phyloP scores from a whole-genome alignment of 2,329 filamentous ascomycete species.

The Apiospora phragmitis region DNA sequence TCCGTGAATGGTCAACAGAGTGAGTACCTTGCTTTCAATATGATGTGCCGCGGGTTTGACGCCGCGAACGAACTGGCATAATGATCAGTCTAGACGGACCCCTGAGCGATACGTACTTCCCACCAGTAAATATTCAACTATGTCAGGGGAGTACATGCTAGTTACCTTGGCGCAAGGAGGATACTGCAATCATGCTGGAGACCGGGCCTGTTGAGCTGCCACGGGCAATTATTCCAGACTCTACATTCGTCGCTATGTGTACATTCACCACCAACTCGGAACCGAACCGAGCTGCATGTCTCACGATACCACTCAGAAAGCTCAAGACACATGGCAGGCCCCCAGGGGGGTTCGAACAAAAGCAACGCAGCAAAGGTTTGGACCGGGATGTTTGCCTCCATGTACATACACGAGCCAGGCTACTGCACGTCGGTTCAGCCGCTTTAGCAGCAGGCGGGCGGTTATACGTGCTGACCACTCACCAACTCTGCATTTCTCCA shows the following conservation, averaged over 20 bases:
- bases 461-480: background rate
- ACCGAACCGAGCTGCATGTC: background rate
- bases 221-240: background rate
- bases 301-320: background rate
- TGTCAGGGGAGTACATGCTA: background rate
- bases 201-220: background rate
- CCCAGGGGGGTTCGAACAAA: background rate
- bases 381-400: background rate
- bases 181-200: background rate
- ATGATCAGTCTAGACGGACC: background rate
- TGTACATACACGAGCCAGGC: background rate
- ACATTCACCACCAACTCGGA: background rate
- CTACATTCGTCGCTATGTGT: background rate
- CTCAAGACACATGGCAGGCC: background rate
- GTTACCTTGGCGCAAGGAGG: background rate
- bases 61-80: no score
- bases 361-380: background rate
- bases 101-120: background rate
- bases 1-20: background rate
- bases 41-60: background rate
- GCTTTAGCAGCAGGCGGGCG: background rate
- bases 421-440: conserved; percentile 3
- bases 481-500: background rate
- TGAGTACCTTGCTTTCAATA: background rate
- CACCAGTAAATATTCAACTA: background rate